A percentile compares a stretch with the other conserved stretches of the same genome.
Conservation (phyloP, 2,329 filamentous ascomycete species). For the Colletotrichum incanum region DNA sequence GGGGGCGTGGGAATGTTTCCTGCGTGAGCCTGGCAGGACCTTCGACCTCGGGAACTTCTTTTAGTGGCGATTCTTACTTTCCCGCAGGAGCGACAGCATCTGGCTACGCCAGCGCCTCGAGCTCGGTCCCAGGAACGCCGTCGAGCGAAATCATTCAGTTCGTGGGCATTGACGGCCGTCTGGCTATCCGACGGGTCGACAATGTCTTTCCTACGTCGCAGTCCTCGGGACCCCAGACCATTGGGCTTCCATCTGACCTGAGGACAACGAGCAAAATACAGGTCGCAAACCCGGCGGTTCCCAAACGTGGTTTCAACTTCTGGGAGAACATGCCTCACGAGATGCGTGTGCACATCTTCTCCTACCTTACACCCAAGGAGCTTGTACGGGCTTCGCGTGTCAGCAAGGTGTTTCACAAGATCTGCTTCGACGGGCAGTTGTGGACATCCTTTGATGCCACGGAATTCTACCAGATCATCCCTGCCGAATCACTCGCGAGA, state of each 20-base stretch:
- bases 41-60: slow-evolving; percentile 50
- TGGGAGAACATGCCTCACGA: slow-evolving; percentile 89
- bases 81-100: slow-evolving; percentile 48
- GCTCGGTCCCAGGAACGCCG: slow-evolving; percentile 58
- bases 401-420: slow-evolving; percentile 82
- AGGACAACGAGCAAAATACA: slow-evolving; percentile 29
- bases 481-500: slow-evolving; percentile 85
- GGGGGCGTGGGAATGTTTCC: slow-evolving; percentile 66
- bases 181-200: slow-evolving; percentile 70
- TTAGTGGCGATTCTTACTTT: slow-evolving; percentile 49
- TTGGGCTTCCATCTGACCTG: slow-evolving; percentile 76
- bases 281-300: slow-evolving; percentile 40
- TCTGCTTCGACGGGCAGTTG: slow-evolving; percentile 95
- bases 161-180: slow-evolving; percentile 63
- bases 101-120: slow-evolving; percentile 53
- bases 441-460: slow-evolving; percentile 90
- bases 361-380: slow-evolving; percentile 84
- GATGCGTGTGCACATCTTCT: slow-evolving; percentile 83
- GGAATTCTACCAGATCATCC: slow-evolving; percentile 89
- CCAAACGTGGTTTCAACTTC: slow-evolving; percentile 68
- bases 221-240: slow-evolving; percentile 58
- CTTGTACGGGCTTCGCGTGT: slow-evolving; percentile 84
- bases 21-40: slow-evolving; percentile 68
- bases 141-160: slow-evolving; percentile 58
- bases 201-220: slow-evolving; percentile 59